Base-by-base conservation (phyloP, 1,284 basidiomycete genomes). In the Tranzscheliella williamsii region DNA sequence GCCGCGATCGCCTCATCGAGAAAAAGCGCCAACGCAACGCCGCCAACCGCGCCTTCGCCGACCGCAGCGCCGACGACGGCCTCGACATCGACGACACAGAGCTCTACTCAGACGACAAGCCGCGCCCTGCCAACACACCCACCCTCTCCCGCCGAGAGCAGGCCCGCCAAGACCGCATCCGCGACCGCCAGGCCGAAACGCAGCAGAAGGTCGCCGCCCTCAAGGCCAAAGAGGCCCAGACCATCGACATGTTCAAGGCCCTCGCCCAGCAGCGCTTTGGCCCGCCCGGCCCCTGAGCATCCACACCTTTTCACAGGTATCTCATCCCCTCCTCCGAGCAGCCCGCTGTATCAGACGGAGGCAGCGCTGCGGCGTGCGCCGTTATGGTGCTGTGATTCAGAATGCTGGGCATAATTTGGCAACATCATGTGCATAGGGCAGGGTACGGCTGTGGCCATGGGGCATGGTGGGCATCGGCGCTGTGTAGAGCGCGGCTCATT, bases 171-270 rank as follows among this genome's bases (percentile, higher is more conserved):
- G 36, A 54, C 23, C 54, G 50, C 4, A 11, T 23, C 4, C 40
- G 40, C 17, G 50, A 58, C 20, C 27, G 46, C 2, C 39, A 41
- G 17, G 36, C 47, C 5, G 65, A 62, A n/a, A 9, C 26, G 24
- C 41, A 50, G 9, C 55, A 49, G 8, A 57, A 39, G 20, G 35
- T 57, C n/a, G 29, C 52, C 4, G 49, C 46, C 35, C 35, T 63
- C 30, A 62, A 50, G 27, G 31, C 41, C 13, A 66, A 58, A 24
- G 66, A 69, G 17, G 44, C 16, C 4, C 45, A 42, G 23, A 72
- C 66, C 24, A 69, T 72, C 49, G 58, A 62, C 2, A 67, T 67
- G 69, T 50, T 71, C 33, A 48, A 52, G 24, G 50, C 50, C 17
- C 32, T 67, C 41, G 63, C 63, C 2, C 17, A 30, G 24, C 41